Conservation (phyloP, 1,284 basidiomycete species). For the Cryptococcus deneoformans region DNA sequence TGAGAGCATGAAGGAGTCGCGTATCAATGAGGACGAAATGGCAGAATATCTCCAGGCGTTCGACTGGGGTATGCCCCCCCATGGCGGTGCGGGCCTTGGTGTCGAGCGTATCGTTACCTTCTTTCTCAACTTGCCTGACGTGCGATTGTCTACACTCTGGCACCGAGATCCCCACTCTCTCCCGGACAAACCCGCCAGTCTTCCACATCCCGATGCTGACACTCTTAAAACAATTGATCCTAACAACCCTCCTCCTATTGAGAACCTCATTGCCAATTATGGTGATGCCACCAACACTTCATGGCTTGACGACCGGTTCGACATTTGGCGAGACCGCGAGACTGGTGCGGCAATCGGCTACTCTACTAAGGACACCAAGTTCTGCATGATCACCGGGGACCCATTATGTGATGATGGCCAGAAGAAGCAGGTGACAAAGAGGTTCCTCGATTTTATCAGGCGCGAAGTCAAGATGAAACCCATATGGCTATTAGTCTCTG, state of each 20-base stretch:
- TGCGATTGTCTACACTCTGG: constrained; percentile 53
- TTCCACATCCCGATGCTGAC: constrained; percentile 26
- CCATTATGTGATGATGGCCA: constrained; percentile 55
- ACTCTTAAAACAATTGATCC: constrained; percentile 8
- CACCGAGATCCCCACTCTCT: constrained; percentile 47
- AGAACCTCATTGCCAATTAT: constrained; percentile 57
- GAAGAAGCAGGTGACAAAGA: constrained; percentile 50
- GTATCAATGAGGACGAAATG: constrained; percentile 24
- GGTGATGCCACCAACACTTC: constrained; percentile 59
- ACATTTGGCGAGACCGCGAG: constrained; percentile 54
- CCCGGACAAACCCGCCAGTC: constrained; percentile 17
- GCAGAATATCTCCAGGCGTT: constrained; percentile 53
- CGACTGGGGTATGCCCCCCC: constrained; percentile 54
- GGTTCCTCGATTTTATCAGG: constrained; percentile 50
- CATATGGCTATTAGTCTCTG: constrained; percentile 56
- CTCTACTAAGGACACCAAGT: constrained; percentile 42
- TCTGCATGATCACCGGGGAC: constrained; percentile 55
- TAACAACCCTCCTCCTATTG: constrained; percentile 28
- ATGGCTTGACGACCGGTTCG: constrained; percentile 59
- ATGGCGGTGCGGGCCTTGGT: constrained; percentile 53
- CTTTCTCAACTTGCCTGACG: constrained; percentile 51
- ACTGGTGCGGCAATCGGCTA: constrained; percentile 57
- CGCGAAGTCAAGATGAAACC: constrained; percentile 53
- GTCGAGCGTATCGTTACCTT: constrained; percentile 53
- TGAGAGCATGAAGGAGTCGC: constrained; percentile 40